These are phyloP conservation scores for Lagerstroemia speciosa DNA, from an alignment of 345 rosid species.

Conservation along the genomic window DNA sequence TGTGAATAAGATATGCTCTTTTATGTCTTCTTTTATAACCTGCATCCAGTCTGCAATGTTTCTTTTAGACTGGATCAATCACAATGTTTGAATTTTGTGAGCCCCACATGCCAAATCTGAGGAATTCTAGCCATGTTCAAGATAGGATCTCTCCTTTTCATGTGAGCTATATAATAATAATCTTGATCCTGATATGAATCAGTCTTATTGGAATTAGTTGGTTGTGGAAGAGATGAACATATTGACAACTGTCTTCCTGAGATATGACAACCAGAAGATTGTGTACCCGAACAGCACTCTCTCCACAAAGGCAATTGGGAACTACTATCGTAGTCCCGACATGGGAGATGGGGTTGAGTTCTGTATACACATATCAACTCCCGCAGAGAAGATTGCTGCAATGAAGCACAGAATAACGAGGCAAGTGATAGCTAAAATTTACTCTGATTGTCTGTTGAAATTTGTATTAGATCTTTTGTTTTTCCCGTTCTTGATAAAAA, in stretches of 20 bases:
- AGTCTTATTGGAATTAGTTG: conserved; percentile 28
- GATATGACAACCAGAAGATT: conserved; percentile 72
- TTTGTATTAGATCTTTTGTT: not conserved
- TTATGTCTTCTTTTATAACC: no score
- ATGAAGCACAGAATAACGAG: conserved; percentile 61
- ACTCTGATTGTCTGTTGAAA: not conserved
- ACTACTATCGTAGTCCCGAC: conserved; percentile 85
- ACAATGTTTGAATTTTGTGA: no score
- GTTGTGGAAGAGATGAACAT: conserved; percentile 98
- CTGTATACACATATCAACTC: conserved; percentile 65
- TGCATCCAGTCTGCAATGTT: no score
- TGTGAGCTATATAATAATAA: not conserved
- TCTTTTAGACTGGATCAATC: no score
- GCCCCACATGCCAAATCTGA: not conserved
- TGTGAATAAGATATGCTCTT: not conserved
- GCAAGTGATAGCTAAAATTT: conserved; percentile 13
- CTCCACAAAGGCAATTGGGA: conserved; percentile 55
- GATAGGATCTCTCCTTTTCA: not conserved
- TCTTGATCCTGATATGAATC: not conserved
- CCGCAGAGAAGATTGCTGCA: conserved; percentile 51
- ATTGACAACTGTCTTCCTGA: conserved; percentile 69
- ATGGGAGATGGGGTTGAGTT: conserved; percentile 83
- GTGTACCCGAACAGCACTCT: conserved; percentile 60
- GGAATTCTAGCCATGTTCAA: not conserved
- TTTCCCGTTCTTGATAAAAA: not conserved